phyloP scores from a whole-genome alignment of 1,139 yeast species.

The Debaryomyces sp. region DNA sequence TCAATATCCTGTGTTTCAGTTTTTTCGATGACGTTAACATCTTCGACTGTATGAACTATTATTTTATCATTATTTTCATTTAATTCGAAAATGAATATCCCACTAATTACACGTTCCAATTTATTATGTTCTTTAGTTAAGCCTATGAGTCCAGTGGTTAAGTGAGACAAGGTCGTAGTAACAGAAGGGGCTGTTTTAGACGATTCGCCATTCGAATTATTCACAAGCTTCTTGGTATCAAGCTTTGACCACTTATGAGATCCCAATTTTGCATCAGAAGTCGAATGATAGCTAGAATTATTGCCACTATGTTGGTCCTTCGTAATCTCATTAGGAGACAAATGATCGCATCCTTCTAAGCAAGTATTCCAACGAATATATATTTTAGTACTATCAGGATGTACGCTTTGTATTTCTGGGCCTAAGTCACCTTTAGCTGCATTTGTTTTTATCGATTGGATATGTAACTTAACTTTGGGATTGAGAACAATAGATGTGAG shows the following conservation, averaged over 20 bases:
- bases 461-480: conserved; percentile 52
- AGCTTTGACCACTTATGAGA: conserved; percentile 44
- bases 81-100: conserved; percentile 77
- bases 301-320: conserved; percentile 15
- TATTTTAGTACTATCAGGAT: conserved; percentile 52
- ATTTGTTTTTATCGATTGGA: conserved; percentile 42
- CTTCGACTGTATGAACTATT: conserved; percentile 74
- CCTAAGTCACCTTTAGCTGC: conserved; percentile 27
- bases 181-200: conserved; percentile 22
- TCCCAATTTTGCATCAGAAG: conserved; percentile 41
- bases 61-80: conserved; percentile 59
- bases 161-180: conserved; percentile 26
- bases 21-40: conserved; percentile 65
- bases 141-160: conserved; percentile 35
- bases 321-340: conserved; percentile 21
- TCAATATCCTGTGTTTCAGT: conserved; percentile 34
- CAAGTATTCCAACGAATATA: conserved; percentile 68
- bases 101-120: conserved; percentile 58
- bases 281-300: conserved; percentile 24
- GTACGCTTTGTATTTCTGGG: conserved; percentile 18
- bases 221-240: conserved; percentile 28
- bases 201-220: conserved; percentile 9
- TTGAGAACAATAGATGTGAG: conserved; percentile 56
- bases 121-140: conserved; percentile 33
- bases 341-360: conserved; percentile 50